phyloP scores from a whole-genome alignment of 306 rosid species.

The Ormosia semicastrata region DNA sequence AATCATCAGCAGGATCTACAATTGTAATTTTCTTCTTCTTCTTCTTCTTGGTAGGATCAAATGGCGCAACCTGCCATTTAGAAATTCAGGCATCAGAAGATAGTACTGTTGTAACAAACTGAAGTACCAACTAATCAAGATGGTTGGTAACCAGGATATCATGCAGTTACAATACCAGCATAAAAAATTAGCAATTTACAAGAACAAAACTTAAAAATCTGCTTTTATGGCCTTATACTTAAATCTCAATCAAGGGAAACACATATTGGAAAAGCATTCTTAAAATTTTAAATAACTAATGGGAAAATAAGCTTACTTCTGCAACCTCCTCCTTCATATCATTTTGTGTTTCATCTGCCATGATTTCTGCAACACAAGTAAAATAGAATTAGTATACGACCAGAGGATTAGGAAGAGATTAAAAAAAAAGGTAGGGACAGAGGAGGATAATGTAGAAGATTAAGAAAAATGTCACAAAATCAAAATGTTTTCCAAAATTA shows the following conservation, averaged over 20 bases:
- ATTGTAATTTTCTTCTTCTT: slow-evolving; percentile 58
- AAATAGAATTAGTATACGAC: background rate
- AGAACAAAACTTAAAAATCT: background rate
- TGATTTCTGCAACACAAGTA: slow-evolving; percentile 41
- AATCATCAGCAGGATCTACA: slow-evolving; percentile 60
- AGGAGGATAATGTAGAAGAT: background rate
- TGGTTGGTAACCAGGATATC: background rate
- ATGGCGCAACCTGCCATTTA: slow-evolving; percentile 71
- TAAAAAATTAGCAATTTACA: background rate
- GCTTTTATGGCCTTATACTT: background rate
- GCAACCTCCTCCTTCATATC: slow-evolving; percentile 69
- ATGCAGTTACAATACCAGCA: background rate
- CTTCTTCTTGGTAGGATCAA: slow-evolving; percentile 96
- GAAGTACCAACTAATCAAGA: background rate
- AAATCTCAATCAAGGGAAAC: background rate
- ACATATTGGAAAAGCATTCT: background rate
- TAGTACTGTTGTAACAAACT: background rate
- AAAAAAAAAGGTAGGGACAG: background rate
- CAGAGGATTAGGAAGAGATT: background rate
- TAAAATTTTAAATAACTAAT: background rate
- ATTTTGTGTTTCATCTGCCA: slow-evolving; percentile 58
- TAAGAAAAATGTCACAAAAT: background rate
- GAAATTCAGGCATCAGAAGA: background rate
- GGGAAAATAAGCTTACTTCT: slow-evolving; percentile 43
- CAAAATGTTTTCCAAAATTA: background rate